Conservation (phyloP, 768 basidiomycete species). For the Phlebiopsis gigantea region DNA sequence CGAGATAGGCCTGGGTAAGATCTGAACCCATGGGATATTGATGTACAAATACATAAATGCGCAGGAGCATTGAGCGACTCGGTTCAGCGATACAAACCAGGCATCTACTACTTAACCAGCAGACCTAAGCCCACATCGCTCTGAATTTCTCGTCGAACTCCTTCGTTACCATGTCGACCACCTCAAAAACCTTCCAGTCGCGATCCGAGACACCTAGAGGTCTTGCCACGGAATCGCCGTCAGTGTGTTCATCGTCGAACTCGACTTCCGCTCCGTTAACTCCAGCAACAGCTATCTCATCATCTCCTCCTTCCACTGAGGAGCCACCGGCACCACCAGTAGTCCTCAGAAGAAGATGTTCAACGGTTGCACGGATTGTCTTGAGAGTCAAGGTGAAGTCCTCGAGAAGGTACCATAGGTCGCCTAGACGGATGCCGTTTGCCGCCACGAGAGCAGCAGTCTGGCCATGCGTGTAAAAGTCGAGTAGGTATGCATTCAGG, state of each 20-base stretch:
- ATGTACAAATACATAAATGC: too few relatives aligned
- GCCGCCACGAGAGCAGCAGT: conserved; percentile 38
- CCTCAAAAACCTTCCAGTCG: conserved; percentile 54
- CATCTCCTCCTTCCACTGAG: conserved; percentile 14
- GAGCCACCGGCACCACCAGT: conserved; percentile 2
- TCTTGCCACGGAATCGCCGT: conserved; percentile 22
- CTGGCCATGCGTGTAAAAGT: conserved; percentile 68
- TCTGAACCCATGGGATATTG: too few relatives aligned
- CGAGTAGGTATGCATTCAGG: conserved; percentile 62
- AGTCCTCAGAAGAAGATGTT: conserved; percentile 36
- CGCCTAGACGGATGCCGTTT: conserved; percentile 56
- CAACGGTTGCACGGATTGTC: conserved; percentile 44
- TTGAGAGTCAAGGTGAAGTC: conserved; percentile 50
- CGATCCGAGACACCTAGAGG: conserved; percentile 36
- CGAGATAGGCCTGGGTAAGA: too few relatives aligned
- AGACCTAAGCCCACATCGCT: conserved; percentile 54
- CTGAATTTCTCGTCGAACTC: conserved; percentile 59
- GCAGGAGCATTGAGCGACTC: too few relatives aligned
- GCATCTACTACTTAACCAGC: background rate
- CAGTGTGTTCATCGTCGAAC: conserved; percentile 17
- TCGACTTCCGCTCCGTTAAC: conserved; percentile 26
- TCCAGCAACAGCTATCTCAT: conserved; percentile 26
- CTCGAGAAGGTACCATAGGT: conserved; percentile 61
- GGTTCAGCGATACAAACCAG: too few relatives aligned
- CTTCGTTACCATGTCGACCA: conserved; percentile 35